A percentile compares a stretch with the other conserved stretches of the same genome.
Conservation (phyloP, 192 early-diverging fungal species). For the Phycomyces nitens region DNA sequence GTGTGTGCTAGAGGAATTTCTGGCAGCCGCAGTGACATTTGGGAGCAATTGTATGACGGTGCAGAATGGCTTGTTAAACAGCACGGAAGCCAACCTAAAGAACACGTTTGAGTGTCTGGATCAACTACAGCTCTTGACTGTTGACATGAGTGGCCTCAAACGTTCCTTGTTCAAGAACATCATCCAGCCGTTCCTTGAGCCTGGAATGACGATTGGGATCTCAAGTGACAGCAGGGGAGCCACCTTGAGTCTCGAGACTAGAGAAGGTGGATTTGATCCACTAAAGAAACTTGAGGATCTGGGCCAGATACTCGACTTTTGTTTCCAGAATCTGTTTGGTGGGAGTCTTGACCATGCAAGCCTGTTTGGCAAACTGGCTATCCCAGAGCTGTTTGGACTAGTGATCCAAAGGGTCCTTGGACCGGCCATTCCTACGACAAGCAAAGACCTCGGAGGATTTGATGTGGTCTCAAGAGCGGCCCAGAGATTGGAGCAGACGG, state of each 20-base stretch:
- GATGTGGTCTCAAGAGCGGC: constrained; percentile 7
- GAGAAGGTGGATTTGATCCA: background rate
- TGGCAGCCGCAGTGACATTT: too few species aligned
- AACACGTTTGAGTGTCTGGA: constrained; percentile 6
- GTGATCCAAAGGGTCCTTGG: constrained; percentile 11
- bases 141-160: constrained; percentile 8
- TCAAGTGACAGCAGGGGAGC: too few species aligned
- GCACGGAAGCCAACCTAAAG: too few species aligned
- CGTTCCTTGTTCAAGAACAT: constrained; percentile 18
- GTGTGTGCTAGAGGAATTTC: too few species aligned
- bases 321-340: constrained; percentile 16
- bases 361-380: constrained; percentile 22
- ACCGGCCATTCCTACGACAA: constrained; percentile 19
- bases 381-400: constrained; percentile 12
- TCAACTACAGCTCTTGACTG: constrained; percentile 5
- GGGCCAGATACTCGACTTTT: constrained; percentile 19
- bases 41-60: too few species aligned
- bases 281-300: constrained; percentile 6
- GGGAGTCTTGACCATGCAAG: background rate
- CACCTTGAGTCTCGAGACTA: too few species aligned
- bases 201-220: background rate
- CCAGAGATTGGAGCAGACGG: constrained; percentile 7
- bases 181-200: constrained; percentile 15
- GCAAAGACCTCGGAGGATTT: constrained; percentile 13
- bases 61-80: too few species aligned